Base-by-base conservation (phyloP, 192 early-diverging fungal genomes). In the Coemansia sp. region DNA sequence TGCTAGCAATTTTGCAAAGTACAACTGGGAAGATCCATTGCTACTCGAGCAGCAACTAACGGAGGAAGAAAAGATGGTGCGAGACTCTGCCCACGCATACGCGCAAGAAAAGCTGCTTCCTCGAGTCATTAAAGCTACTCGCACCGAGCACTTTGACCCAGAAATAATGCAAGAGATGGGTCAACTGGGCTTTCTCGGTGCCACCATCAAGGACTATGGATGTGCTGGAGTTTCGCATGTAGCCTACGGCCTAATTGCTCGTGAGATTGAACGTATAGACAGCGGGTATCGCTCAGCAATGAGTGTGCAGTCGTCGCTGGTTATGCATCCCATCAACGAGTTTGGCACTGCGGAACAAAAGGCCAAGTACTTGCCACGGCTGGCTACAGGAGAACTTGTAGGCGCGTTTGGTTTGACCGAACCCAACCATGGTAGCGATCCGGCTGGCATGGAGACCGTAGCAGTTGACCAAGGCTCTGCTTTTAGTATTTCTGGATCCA, bases 261-360 rank as follows among this genome's bases (percentile, higher is more conserved):
- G 96, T 61, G 96, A 98, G 65, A 91, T 98, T 23, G 96, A 98
- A 78, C 81, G 88, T 79, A 86, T 98, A 23, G 96, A 97, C 64
- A 88, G 87, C 41, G 94, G 94, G n/a, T 98, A 97, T 72, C 86
- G 96, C 45, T 94, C 91, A 41, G 94, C 94, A 18, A 97, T 98
- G 96, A 91, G 88, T 70, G 96, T 98, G 52, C 96, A 97, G 80
- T 94, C 92, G 9, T 94, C 94, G n/a, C 74, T 98, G 40, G 96
- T 98, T 18, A 98, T 98, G 96, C 89, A 96, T 53, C 94, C 96
- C 40, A 97, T 98, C 55, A 83, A 98, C 69, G 92, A 91, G 53
- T 97, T 93, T 76, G 96, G 96, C 39, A 90, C 90, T 3, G 84
- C 87, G 35, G 87, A 68, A 35, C 93, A 96, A 65, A 87, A 90